Evolutionary conservation across 106 monocot species (phyloP), one percentile per base, ranked within the genome.

Genomic region (Ottelia alismoides): DNA sequence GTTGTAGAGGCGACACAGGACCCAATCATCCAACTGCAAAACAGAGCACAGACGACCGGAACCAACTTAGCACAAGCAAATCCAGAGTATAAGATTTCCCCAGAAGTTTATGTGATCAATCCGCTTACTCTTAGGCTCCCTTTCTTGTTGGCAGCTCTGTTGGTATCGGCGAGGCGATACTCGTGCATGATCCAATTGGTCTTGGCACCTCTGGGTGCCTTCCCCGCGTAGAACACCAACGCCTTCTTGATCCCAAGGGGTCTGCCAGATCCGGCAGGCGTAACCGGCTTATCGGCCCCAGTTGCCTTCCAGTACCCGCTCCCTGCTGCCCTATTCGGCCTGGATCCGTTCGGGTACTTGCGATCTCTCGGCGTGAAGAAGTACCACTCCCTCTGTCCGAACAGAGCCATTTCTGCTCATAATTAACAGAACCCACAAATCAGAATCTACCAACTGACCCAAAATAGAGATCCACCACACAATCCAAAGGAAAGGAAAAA

Each of bases 131-230:
- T 83, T 1, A 74, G 70, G 74, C 56, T 71, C 17, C 71, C 74
- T 21, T 69, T 72, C 49, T 65, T 77, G 40, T 31, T 49, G 16
- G 53, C 22, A 11, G 49, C 17, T 1, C 72, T 61, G 24, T 48
- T 65, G 10, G 18, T 19, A 31, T 50, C 61, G 21, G 61, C 49
- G 20, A 86, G 77, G 47, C 86, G 76, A 56, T 81, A 86, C 62
- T 86, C 86, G 40, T 86, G 86, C 86, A 86, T 86, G 74, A 86
- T 77, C 86, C 86, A 86, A 35, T 74, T 78, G 5, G 86, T 77
- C 74, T 86, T 86, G 28, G 27, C 51, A 0, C 81, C 81, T 30
- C 58, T 51, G 0, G 81, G 82, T 2, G 82, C 73, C 65, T 82
- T 82, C 9, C 82, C 82, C n/a, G 73, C 61, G 51, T 82, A 82